Conservation (phyloP, 2,329 filamentous ascomycete genomes). For the Canariomyces notabilis region DNA sequence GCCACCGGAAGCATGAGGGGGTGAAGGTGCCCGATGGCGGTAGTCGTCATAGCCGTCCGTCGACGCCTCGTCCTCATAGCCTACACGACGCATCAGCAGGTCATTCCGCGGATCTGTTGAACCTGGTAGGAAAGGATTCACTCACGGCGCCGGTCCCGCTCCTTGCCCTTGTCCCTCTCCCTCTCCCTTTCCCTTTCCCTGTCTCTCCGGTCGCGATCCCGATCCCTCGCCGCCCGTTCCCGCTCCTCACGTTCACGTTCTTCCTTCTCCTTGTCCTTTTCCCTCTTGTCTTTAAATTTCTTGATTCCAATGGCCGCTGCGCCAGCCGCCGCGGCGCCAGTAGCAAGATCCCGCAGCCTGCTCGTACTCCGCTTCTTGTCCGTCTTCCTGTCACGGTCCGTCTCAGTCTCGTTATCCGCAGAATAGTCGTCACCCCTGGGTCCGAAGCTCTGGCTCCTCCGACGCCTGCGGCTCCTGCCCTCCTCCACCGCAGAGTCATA, state of each 20-base stretch:
- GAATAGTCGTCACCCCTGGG: conserved; percentile 23
- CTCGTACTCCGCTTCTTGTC: conserved; percentile 50
- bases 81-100: conserved; percentile 25
- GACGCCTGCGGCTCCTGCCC: conserved; percentile 33
- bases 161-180: conserved; percentile 21
- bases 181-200: conserved; percentile 22
- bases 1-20: conserved; percentile 48
- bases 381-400: conserved; percentile 24
- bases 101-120: not conserved
- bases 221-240: conserved; percentile 34
- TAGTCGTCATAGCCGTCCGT: conserved; percentile 34
- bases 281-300: conserved; percentile 48
- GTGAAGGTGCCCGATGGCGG: conserved; percentile 38
- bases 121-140: conserved; percentile 4
- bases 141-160: conserved; percentile 33
- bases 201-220: conserved; percentile 32
- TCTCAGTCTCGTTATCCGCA: conserved; percentile 21
- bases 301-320: conserved; percentile 60
- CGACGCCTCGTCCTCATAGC: conserved; percentile 34
- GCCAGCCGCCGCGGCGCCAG: conserved; percentile 50
- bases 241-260: conserved; percentile 25
- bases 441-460: conserved; percentile 33
- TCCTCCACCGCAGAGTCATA: conserved; percentile 48
- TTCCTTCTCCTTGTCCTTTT: conserved; percentile 24
- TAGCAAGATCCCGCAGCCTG: conserved; percentile 50